Base-by-base conservation (phyloP, 208 protist genomes). In the Leishmania tarentolae region DNA sequence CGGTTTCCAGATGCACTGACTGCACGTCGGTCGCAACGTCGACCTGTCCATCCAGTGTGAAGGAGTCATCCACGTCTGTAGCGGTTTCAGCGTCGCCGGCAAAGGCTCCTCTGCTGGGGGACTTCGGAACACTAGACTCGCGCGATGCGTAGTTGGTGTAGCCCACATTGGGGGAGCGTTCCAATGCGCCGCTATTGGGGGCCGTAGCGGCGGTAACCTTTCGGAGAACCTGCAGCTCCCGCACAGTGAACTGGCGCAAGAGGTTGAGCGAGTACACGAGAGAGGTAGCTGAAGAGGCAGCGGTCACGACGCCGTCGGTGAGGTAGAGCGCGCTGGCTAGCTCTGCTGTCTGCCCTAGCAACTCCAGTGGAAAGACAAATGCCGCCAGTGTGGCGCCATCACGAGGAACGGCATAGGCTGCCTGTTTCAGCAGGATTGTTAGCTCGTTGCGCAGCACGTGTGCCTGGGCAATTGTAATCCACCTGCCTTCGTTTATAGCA, bases 141-240 rank as follows among this genome's bases (percentile, higher is more conserved):
- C 80, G 81, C 56, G 86, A 90, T 3, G 79, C 78, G 71, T 63
- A 42, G 44, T 76, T 83, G 28, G 66, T 56, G 56, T 77, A 63
- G 21, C 63, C 63, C 56, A 66, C 57, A 52, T 83, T 80, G 0
- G 85, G 78, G 7, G 85, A 86, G 4, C 65, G 83, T 21, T 87
- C 84, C 21, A 66, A 53, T 57, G 47, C 47, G 9, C 50, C 57
- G 28, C 42, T 24, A 52, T 46, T 31, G 37, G 46, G 52, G 15
- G 68, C 71, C n/a, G 61, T 61, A 1, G 53, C 19, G 47, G 81
- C 76, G 37, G 81, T 87, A 42, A 86, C 76, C 2, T 76, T 83
- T 4, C 92, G 87, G 61, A 93, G 84, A 61, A 93, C 78, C 52
- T 88, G 89, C 68, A 96, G 69, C 79, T 93, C 89, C 35, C 91